A percentile compares a stretch with the other conserved stretches of the same genome.
phyloP scores from a whole-genome alignment of 495 filamentous ascomycete species.

The Penicillium egyptiacum region DNA sequence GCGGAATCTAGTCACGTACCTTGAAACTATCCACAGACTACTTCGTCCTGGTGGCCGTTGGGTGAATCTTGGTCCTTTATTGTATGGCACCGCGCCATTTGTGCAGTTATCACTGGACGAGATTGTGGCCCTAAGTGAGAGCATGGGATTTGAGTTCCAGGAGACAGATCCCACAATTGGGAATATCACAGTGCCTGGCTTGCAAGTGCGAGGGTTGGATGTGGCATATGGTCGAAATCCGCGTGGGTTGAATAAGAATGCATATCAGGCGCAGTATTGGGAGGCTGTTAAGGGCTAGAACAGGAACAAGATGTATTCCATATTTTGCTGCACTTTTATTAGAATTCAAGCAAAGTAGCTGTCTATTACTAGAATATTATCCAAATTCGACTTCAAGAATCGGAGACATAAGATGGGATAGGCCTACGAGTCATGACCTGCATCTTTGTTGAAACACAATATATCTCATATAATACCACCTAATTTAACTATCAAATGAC shows the following conservation, averaged over 20 bases:
- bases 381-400: background rate
- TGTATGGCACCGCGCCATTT: slow-evolving; percentile 28
- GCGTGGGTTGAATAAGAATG: slow-evolving; percentile 28
- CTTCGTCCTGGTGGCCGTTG: slow-evolving; percentile 42
- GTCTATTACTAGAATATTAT: background rate
- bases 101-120: slow-evolving; percentile 29
- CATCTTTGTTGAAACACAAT: background rate
- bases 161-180: slow-evolving; percentile 15
- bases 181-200: slow-evolving; percentile 7
- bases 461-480: background rate
- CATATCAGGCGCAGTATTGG: slow-evolving; percentile 31
- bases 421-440: background rate
- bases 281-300: slow-evolving; percentile 11
- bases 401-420: background rate
- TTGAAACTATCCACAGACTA: slow-evolving; percentile 41
- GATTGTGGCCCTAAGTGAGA: slow-evolving; percentile 18
- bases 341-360: background rate
- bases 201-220: slow-evolving; percentile 17
- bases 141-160: slow-evolving; percentile 22
- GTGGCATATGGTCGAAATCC: slow-evolving; percentile 24
- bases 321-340: background rate
- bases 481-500: background rate
- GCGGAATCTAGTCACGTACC: slow-evolving; percentile 43
- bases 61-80: slow-evolving; percentile 49
- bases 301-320: background rate